A percentile compares a stretch with the other conserved stretches of the same genome.
phyloP scores from a whole-genome alignment of 148 eudicot species.

The Chenopodium suecicum region DNA sequence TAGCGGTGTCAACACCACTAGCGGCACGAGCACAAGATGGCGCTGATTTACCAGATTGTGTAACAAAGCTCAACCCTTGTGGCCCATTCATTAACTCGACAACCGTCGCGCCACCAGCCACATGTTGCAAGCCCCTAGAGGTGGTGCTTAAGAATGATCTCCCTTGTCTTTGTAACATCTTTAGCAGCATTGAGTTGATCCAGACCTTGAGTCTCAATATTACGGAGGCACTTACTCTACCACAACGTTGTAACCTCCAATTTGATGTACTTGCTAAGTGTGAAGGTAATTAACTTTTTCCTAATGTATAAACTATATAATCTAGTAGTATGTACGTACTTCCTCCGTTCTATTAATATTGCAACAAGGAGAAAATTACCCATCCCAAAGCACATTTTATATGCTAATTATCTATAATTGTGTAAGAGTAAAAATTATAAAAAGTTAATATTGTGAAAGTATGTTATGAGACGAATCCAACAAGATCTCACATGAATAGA shows the following conservation, averaged over 20 bases:
- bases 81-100: slow-evolving; percentile 1
- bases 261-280: slow-evolving; percentile 13
- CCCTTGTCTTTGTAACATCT: slow-evolving; percentile 17
- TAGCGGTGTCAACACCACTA: not conserved
- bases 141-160: not conserved
- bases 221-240: slow-evolving; percentile 11
- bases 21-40: not conserved
- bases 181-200: not conserved
- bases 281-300: not conserved
- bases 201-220: slow-evolving; percentile 13
- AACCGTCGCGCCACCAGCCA: not conserved
- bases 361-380: too few relatives aligned
- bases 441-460: too few relatives aligned
- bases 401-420: too few relatives aligned
- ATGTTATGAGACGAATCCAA: too few relatives aligned
- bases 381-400: too few relatives aligned
- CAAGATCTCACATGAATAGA: too few relatives aligned
- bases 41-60: not conserved
- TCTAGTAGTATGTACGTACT: too few relatives aligned
- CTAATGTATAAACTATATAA: too few relatives aligned
- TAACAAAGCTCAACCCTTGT: slow-evolving; percentile 6
- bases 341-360: too few relatives aligned
- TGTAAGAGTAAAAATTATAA: too few relatives aligned
- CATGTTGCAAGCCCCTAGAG: slow-evolving; percentile 20
- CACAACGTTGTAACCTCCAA: slow-evolving; percentile 17